A percentile compares a stretch with the other conserved stretches of the same genome.
phyloP scores from a whole-genome alignment of 805 yeast genomes.

The Lipomyces kockii region DNA sequence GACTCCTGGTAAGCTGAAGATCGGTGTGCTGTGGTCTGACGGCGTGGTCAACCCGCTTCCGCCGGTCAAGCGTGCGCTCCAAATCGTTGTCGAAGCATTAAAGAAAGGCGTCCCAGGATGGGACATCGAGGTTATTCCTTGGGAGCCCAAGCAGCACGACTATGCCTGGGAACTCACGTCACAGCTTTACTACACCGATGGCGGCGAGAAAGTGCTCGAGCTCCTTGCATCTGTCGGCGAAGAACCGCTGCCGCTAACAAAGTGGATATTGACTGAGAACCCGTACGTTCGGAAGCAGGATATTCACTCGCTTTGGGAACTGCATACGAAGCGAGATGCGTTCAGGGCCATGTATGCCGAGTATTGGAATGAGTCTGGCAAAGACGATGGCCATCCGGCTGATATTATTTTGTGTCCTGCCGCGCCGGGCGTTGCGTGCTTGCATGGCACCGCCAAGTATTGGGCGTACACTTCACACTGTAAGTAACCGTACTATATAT shows the following conservation, averaged over 20 bases:
- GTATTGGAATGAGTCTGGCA: conserved; percentile 50
- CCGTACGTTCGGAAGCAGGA: conserved; percentile 34
- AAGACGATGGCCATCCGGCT: conserved; percentile 42
- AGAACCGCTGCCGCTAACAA: conserved; percentile 66
- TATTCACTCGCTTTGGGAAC: conserved; percentile 48
- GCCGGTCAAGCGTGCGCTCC: conserved; percentile 48
- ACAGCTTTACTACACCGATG: conserved; percentile 65
- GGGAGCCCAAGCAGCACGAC: conserved; percentile 38
- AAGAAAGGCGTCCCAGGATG: conserved; percentile 53
- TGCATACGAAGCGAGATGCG: conserved; percentile 60
- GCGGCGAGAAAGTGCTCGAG: conserved; percentile 61
- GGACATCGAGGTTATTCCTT: conserved; percentile 41
- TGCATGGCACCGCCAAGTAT: conserved; percentile 63
- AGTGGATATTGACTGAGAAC: conserved; percentile 57
- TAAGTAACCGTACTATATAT: neutral
- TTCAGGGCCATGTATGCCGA: conserved; percentile 63
- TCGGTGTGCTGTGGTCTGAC: conserved; percentile 57
- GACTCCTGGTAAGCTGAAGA: conserved; percentile 46
- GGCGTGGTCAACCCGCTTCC: conserved; percentile 60
- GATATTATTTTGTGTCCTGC: conserved; percentile 73
- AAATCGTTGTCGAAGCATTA: conserved; percentile 48
- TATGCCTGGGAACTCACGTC: conserved; percentile 42
- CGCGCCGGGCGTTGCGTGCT: conserved; percentile 73
- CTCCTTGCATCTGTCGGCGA: conserved; percentile 67
- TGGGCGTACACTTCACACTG: conserved; percentile 81